A percentile compares a stretch with the other conserved stretches of the same genome.
These are phyloP conservation scores for Xerocomus spinulosus DNA, from an alignment of 768 basidiomycete genomes.

Conservation along the genomic window DNA sequence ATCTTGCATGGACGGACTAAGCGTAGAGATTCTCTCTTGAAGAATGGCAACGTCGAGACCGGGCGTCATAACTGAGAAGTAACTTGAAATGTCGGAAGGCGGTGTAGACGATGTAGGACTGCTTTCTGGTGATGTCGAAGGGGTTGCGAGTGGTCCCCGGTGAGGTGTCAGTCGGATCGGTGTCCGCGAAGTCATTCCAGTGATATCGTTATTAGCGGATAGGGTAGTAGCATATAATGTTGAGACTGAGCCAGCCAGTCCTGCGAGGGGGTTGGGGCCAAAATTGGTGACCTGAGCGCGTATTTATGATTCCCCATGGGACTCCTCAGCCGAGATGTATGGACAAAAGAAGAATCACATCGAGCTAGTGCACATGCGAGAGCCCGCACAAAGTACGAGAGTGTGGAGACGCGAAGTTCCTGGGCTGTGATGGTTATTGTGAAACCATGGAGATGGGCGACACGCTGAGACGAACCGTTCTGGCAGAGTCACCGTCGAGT, in stretches of 20 bases:
- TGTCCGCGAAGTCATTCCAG: slow-evolving; percentile 25
- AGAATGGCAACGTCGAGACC: slow-evolving; percentile 11
- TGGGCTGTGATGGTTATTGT: slow-evolving; percentile 23
- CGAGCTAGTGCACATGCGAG: neutral
- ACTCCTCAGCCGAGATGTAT: neutral
- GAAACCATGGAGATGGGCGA: slow-evolving; percentile 27
- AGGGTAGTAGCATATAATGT: slow-evolving; percentile 16
- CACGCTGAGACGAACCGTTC: slow-evolving; percentile 1
- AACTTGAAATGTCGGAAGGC: slow-evolving; percentile 7
- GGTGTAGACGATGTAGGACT: slow-evolving; percentile 15
- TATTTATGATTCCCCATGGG: slow-evolving; percentile 22
- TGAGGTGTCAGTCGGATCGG: slow-evolving; percentile 22
- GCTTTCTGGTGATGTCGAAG: slow-evolving; percentile 14
- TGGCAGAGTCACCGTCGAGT: slow-evolving; percentile 3
- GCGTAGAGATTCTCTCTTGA: slow-evolving; percentile 8
- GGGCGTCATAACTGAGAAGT: slow-evolving; percentile 1
- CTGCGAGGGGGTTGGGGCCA: slow-evolving; percentile 12
- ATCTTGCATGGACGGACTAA: neutral
- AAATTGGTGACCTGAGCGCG: neutral
- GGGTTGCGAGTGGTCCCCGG: slow-evolving; percentile 27
- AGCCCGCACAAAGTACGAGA: slow-evolving; percentile 14
- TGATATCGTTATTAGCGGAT: slow-evolving; percentile 15
- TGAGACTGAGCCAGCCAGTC: slow-evolving; percentile 31
- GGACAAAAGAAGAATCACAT: slow-evolving; percentile 21
- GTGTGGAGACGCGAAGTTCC: slow-evolving; percentile 15